Evolutionary conservation across 148 eudicot genomes (phyloP), one percentile per base, ranked within the genome.

Genomic region (Rhododendron molle): DNA sequence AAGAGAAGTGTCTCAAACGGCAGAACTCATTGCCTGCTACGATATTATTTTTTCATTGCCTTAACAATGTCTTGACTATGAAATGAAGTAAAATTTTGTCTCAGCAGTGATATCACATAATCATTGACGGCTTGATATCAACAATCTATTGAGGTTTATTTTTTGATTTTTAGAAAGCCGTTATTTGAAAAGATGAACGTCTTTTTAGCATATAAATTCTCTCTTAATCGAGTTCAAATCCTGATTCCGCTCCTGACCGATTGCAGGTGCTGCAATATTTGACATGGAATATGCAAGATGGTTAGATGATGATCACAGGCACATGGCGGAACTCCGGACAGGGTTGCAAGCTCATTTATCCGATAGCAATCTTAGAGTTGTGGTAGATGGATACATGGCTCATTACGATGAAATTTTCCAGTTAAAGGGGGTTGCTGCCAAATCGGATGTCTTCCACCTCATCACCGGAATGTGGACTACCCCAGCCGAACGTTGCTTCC

Each of bases 221-320:
- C 18, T 26, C 2, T 4, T 71, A 28, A 8, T 74, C 3, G 18
- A 74, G n/a, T 74, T 36, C 36, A 38, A 74, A 38, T 36, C 20
- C 20, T 16, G n/a, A 74, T 38, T 74, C n/a, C 0, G n/a, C n/a
- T 34, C n/a, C n/a, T 43, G 3, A 46, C 5, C 1, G 8, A 40
- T 44, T 86, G 81, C 77, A 97, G 99, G 98, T 81, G 99, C 96
- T 34, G 95, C 99, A 11, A 91, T 95, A 84, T 97, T 95, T 56
- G 99, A 97, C 85, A 93, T 95, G 98, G 99, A 97, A 76, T 97
- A 95, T 83, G 93, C 92, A 67, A 93, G 99, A 84, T 97, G 99
- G 99, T 82, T 97, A 52, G 99, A 97, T 82, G 98, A 97, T 49
- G 98, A 97, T 76, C 95, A 93, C 84, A 89, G 98, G 86, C 98